A percentile compares a stretch with the other conserved stretches of the same genome.
Evolutionary conservation across 176 grass and related monocot genomes (phyloP).

Genomic region (Bolboschoenus planiculmis): DNA sequence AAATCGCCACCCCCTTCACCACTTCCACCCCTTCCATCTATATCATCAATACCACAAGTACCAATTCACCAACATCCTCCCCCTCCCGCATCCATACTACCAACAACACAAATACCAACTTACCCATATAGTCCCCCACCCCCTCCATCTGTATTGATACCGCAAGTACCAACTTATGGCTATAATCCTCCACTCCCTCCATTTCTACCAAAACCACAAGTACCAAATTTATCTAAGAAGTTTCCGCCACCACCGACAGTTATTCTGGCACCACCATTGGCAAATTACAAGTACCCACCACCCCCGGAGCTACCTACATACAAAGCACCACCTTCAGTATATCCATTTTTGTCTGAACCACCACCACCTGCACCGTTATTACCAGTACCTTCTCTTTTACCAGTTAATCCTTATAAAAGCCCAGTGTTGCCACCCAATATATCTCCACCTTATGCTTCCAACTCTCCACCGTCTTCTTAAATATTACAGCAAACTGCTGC

Average conservation of each 20-base stretch:
- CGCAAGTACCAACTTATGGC: neutral
- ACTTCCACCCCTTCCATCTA: slow-evolving; percentile 16
- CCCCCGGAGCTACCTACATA: slow-evolving; percentile 17
- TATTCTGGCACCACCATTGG: neutral
- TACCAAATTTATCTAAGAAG: slow-evolving; percentile 26
- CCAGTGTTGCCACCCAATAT: neutral
- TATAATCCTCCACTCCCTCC: slow-evolving; percentile 5
- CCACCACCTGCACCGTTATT: slow-evolving; percentile 24
- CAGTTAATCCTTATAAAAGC: neutral
- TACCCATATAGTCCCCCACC: slow-evolving; percentile 29
- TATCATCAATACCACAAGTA: neutral
- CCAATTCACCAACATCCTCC: slow-evolving; percentile 24
- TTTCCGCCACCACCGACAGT: slow-evolving; percentile 19
- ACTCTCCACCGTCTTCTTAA: neutral
- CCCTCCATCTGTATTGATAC: neutral
- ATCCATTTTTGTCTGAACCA: slow-evolving; percentile 28
- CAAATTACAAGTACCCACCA: neutral
- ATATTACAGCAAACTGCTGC: neutral
- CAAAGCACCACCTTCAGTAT: slow-evolving; percentile 10
- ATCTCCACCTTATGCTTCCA: neutral
- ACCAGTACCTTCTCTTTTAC: slow-evolving; percentile 6
- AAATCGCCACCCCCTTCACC: neutral
- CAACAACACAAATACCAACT: neutral
- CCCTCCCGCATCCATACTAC: slow-evolving; percentile 24
- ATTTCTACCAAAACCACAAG: slow-evolving; percentile 12